phyloP scores from a whole-genome alignment of 1,139 yeast species.

The Debaryomyces subglobosus region DNA sequence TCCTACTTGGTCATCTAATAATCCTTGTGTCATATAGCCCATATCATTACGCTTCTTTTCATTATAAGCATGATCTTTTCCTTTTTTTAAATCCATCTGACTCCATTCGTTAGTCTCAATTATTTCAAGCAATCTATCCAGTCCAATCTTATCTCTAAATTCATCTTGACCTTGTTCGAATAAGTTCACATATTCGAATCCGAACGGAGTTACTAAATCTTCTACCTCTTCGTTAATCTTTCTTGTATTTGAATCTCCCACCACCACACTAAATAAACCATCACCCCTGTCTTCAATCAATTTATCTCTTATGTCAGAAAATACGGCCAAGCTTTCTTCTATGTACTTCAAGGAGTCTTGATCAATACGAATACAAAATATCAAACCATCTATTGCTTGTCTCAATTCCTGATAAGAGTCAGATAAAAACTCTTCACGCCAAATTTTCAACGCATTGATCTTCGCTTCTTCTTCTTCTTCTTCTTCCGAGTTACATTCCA shows the following conservation, averaged over 20 bases:
- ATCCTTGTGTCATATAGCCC: conserved; percentile 31
- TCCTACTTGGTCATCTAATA: conserved; percentile 21
- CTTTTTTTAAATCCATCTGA: conserved; percentile 17
- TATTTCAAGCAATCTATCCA: conserved; percentile 37
- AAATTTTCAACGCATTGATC: conserved; percentile 22
- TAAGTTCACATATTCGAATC: conserved; percentile 36
- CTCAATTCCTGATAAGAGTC: conserved; percentile 41
- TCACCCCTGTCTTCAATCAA: conserved; percentile 18
- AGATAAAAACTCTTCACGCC: conserved; percentile 35
- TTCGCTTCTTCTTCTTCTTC: conserved; percentile 12
- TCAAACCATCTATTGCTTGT: conserved; percentile 41
- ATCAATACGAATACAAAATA: conserved; percentile 35
- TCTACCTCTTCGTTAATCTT: conserved; percentile 27
- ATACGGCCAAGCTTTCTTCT: conserved; percentile 17
- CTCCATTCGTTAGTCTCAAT: conserved; percentile 47
- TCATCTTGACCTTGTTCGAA: conserved; percentile 28
- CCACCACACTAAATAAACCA: conserved; percentile 31
- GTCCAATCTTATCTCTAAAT: conserved; percentile 30
- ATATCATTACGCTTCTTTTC: conserved; percentile 25
- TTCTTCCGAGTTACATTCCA: neutral
- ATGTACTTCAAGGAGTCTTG: conserved; percentile 19
- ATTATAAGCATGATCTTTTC: conserved; percentile 14
- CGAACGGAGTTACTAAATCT: conserved; percentile 31
- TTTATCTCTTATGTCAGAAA: conserved; percentile 19
- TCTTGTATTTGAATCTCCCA: conserved; percentile 19